Base-by-base conservation (phyloP, 345 rosid genomes). In the Luvunga scandens region DNA sequence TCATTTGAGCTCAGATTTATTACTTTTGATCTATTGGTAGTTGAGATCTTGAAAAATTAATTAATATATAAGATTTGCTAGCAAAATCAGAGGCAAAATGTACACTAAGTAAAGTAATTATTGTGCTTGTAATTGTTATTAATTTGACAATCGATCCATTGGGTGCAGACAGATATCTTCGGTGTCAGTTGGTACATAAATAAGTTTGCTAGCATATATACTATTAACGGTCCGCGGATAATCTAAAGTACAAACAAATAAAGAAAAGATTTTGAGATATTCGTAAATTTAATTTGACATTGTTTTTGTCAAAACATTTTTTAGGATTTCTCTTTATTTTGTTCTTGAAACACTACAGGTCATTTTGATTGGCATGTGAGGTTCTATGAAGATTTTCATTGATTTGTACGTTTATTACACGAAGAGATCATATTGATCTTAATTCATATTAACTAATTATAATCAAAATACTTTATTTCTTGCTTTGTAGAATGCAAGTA, bases 321-420 rank as follows among this genome's bases (percentile, higher is more conserved):
- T 48, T 14, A 13, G 3, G 19, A 4, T 48, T 48, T 48, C 55
- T 48, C 18, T 48, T 48, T 9, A 39, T 9, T 13, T 48, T 48
- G 55, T 48, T 48, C 14, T 36, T 39, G 3, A 39, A 48, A 48
- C 55, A 50, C 22, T 50, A 16, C 21, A 18, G 16, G 56, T 10
- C 14, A 30, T 38, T 75, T 64, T 50, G 33, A 71, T 50, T 12
- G 55, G 68, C 75, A 77, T 77, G 74, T 59, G 79, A 69, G 42
- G n/a, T 39, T 55, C 1, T 56, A 75, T 59, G 82, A 74, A 24
- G 66, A 70, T 55, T 31, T 75, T 50, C 71, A 48, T 48, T 61
- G 28, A 6, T 5, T 3, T 62, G 16, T 27, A 61, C 6, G 31
- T 27, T 50, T 14, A 14, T 25, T 5, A 5, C 25, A 68, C 4